phyloP scores from a whole-genome alignment of 139 green algal species.

The Penium margaritaceum region DNA sequence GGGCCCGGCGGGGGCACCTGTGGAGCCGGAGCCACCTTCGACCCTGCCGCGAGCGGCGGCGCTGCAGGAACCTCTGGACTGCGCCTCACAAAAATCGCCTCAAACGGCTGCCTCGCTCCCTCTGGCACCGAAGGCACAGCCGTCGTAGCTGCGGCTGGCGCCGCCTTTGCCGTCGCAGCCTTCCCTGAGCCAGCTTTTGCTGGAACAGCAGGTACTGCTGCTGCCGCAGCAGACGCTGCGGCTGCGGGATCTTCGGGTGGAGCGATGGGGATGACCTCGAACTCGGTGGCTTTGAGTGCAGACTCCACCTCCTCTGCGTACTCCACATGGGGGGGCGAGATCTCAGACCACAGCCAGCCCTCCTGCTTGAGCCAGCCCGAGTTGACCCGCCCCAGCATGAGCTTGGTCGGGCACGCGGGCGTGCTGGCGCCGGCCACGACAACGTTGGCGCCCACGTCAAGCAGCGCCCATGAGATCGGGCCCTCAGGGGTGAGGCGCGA shows the following conservation, averaged over 20 bases:
- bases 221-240: too few relatives aligned
- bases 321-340: conserved; percentile 23
- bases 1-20: conserved; percentile 20
- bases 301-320: conserved; percentile 46
- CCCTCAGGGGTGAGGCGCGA: conserved; percentile 16
- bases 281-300: conserved; percentile 27
- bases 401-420: conserved; percentile 30
- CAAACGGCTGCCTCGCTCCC: conserved; percentile 13
- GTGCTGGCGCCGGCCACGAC: conserved; percentile 33
- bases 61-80: not conserved
- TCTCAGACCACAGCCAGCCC: conserved; percentile 32
- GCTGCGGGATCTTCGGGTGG: too few relatives aligned
- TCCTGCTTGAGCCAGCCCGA: conserved; percentile 14
- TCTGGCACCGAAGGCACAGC: not conserved
- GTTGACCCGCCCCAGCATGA: conserved; percentile 44
- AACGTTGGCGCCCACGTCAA: conserved; percentile 15
- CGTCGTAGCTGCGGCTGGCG: not conserved
- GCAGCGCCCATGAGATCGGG: conserved; percentile 18
- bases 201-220: too few relatives aligned
- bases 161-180: not conserved
- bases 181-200: too few relatives aligned
- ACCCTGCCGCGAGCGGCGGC: not conserved
- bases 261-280: conserved; percentile 22
- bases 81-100: conserved; percentile 28
- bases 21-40: not conserved